phyloP scores from a whole-genome alignment of 352 stramenopile species.

The Pythium folliculosum region DNA sequence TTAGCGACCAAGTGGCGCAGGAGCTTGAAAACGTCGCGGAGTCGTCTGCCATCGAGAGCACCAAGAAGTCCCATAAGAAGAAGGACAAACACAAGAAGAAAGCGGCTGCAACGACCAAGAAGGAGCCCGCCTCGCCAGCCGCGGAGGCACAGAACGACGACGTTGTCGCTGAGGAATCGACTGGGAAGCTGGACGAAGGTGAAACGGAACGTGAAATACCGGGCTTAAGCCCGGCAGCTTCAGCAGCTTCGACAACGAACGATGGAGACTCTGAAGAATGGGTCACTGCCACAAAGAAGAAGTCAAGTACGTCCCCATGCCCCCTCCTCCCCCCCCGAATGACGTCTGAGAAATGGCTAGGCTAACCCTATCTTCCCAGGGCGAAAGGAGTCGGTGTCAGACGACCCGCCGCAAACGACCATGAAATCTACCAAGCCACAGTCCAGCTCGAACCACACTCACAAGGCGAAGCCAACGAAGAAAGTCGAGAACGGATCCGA shows the following conservation, averaged over 20 bases:
- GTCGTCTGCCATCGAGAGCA: conserved; percentile 15
- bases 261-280: conserved; percentile 22
- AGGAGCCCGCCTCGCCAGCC: background rate
- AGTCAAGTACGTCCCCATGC: conserved; percentile 26
- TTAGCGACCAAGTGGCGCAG: conserved; percentile 27
- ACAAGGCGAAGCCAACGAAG: conserved; percentile 11
- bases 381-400: conserved; percentile 21
- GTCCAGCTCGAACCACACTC: background rate
- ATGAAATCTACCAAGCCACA: background rate
- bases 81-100: conserved; percentile 50
- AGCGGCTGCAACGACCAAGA: conserved; percentile 32
- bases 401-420: background rate
- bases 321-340: background rate
- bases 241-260: no score
- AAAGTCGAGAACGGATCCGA: background rate
- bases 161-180: background rate
- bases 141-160: background rate
- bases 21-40: conserved; percentile 15
- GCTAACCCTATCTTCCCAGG: background rate
- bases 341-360: no score
- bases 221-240: no score
- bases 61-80: conserved; percentile 23
- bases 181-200: background rate
- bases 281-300: conserved; percentile 32
- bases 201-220: no score